Evolutionary conservation across 2,329 filamentous ascomycete genomes (phyloP).

Genomic region (Microdochium nivale): DNA sequence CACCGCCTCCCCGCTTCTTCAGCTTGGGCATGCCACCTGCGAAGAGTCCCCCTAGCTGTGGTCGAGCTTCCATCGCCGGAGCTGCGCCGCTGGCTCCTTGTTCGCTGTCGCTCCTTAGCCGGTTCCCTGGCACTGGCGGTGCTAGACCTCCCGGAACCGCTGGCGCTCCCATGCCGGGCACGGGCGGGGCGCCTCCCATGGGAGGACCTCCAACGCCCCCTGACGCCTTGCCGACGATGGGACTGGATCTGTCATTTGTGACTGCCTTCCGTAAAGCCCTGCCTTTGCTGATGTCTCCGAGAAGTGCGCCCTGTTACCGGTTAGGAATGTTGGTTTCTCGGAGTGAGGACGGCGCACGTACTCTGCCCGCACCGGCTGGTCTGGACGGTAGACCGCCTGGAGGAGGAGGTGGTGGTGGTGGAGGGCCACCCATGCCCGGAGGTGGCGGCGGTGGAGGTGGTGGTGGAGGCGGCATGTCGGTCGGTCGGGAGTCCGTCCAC

Average conservation of each 20-base stretch:
- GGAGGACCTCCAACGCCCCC: conserved; percentile 49
- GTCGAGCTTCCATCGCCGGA: conserved; percentile 48
- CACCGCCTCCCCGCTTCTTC: conserved; percentile 73
- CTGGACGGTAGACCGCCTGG: conserved; percentile 51
- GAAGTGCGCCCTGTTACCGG: conserved; percentile 62
- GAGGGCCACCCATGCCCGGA: conserved; percentile 46
- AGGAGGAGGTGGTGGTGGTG: conserved; percentile 59
- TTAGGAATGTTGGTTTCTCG: conserved; percentile 3
- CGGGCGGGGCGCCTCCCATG: conserved; percentile 68
- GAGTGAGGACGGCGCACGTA: conserved; percentile 31
- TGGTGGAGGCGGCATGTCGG: conserved; percentile 45
- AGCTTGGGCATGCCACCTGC: conserved; percentile 93
- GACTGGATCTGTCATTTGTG: conserved; percentile 88
- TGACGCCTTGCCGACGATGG: conserved; percentile 50
- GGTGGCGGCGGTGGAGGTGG: conserved; percentile 66
- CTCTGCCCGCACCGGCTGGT: conserved; percentile 49
- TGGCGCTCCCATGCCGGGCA: conserved; percentile 55
- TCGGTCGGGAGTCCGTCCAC: background rate
- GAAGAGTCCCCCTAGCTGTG: conserved; percentile 81
- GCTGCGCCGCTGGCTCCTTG: conserved; percentile 38
- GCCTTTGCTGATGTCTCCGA: conserved; percentile 83
- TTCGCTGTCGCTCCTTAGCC: conserved; percentile 80
- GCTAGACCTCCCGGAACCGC: conserved; percentile 51
- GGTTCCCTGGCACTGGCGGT: conserved; percentile 61
- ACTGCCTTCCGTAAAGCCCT: conserved; percentile 72